phyloP scores from a whole-genome alignment of 2,329 filamentous ascomycete species.

The Apiospora malaysiana region DNA sequence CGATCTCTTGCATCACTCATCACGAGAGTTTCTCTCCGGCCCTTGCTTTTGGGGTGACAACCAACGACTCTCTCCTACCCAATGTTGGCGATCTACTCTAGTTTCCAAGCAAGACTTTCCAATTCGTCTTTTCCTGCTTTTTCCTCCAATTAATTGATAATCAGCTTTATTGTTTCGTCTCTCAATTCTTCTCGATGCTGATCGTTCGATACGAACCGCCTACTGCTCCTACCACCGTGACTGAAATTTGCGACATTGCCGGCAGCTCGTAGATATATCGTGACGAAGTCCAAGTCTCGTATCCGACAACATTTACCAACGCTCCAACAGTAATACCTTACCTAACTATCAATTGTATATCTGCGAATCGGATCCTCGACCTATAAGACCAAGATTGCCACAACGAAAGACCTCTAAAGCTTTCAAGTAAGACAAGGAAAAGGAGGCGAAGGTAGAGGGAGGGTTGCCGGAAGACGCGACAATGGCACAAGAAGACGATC shows the following conservation, averaged over 20 bases:
- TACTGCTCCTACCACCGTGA: not conserved
- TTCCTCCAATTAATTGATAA: not conserved
- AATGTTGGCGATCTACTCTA: not conserved
- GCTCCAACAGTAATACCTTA: not conserved
- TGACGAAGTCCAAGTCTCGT: not conserved
- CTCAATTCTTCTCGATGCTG: not conserved
- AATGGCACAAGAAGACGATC: conserved; percentile 49
- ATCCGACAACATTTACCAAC: not conserved
- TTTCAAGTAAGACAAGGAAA: not conserved
- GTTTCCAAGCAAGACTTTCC: not conserved
- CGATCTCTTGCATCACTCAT: not conserved
- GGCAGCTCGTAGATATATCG: not conserved
- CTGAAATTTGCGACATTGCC: not conserved
- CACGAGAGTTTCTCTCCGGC: not conserved
- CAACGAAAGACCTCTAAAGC: not conserved
- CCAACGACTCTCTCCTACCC: not conserved
- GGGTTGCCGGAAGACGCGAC: conserved; percentile 24
- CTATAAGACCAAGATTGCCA: not conserved
- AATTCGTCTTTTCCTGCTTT: conserved; percentile 1
- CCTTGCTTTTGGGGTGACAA: not conserved
- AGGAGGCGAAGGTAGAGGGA: not conserved
- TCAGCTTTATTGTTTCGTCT: not conserved
- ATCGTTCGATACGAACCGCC: not conserved
- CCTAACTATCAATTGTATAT: not conserved
- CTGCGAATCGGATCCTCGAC: not conserved